These are phyloP conservation scores for Chrysoporthe cubensis DNA, from an alignment of 2,329 filamentous ascomycete species.

Conservation along the genomic window DNA sequence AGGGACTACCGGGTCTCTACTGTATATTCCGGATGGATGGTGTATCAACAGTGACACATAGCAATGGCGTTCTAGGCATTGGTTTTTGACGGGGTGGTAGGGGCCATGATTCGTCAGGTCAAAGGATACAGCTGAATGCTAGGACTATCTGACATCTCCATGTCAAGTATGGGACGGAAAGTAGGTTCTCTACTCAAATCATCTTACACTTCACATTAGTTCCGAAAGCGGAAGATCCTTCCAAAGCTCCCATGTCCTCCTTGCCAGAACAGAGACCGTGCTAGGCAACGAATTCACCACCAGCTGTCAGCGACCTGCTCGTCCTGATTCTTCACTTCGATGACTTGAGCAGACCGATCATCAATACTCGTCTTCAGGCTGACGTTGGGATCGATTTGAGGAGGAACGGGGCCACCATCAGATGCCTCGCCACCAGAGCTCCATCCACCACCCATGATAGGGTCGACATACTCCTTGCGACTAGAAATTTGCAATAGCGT, in stretches of 20 bases:
- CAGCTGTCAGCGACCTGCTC: not conserved
- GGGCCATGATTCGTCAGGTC: slow-evolving; percentile 6
- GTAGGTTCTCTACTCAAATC: slow-evolving; percentile 28
- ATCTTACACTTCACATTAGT: not conserved
- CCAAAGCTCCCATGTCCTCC: not conserved
- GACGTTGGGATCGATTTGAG: slow-evolving; percentile 6
- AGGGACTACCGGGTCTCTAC: not conserved
- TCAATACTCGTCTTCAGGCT: not conserved
- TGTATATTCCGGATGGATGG: slow-evolving; percentile 26
- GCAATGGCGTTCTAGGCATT: slow-evolving; percentile 31
- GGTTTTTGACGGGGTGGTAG: slow-evolving; percentile 4
- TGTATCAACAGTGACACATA: slow-evolving; percentile 29
- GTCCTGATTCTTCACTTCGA: not conserved
- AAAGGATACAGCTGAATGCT: slow-evolving; percentile 16
- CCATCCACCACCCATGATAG: slow-evolving; percentile 37
- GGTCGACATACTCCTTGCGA: slow-evolving; percentile 32
- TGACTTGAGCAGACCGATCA: not conserved
- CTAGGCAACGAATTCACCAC: no score
- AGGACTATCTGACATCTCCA: slow-evolving; percentile 17
- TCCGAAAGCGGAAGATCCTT: not conserved
- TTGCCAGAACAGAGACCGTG: not conserved
- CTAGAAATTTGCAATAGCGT: not conserved
- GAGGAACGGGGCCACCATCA: slow-evolving; percentile 36
- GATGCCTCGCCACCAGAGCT: slow-evolving; percentile 37
- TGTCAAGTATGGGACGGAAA: slow-evolving; percentile 10